These are phyloP conservation scores for Pontederia crassipes DNA, from an alignment of 176 grass and related monocot genomes.

Conservation along the genomic window DNA sequence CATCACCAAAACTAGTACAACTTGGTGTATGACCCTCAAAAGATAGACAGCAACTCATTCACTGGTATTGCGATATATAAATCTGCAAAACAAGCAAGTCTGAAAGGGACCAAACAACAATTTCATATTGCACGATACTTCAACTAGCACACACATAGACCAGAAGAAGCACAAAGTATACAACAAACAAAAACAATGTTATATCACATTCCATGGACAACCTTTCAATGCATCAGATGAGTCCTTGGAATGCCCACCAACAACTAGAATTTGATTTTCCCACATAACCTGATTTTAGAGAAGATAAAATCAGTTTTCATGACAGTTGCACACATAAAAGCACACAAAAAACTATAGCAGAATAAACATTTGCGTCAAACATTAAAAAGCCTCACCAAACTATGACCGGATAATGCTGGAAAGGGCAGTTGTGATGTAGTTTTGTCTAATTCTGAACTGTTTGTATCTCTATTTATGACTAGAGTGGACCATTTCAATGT, in stretches of 20 bases:
- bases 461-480: constrained; percentile 30
- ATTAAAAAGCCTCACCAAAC: constrained; percentile 45
- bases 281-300: constrained; percentile 47
- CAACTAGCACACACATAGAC: not conserved
- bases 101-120: not conserved
- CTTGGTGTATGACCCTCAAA: too few relatives aligned
- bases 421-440: constrained; percentile 26
- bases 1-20: too few relatives aligned
- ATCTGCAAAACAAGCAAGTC: too few relatives aligned
- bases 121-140: not conserved
- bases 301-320: constrained; percentile 1
- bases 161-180: not conserved
- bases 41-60: too few relatives aligned
- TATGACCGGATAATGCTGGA: constrained; percentile 64
- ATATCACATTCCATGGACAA: constrained; percentile 4
- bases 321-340: constrained; percentile 7
- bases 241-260: constrained; percentile 62
- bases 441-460: constrained; percentile 33
- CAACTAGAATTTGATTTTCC: constrained; percentile 64
- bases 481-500: constrained; percentile 63
- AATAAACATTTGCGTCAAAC: constrained; percentile 9
- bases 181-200: too few relatives aligned
- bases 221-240: constrained; percentile 64
- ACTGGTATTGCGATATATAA: too few relatives aligned
- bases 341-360: not conserved